Evolutionary conservation across 2,329 filamentous ascomycete genomes (phyloP).

Genomic region (Aureobasidium subglaciale): DNA sequence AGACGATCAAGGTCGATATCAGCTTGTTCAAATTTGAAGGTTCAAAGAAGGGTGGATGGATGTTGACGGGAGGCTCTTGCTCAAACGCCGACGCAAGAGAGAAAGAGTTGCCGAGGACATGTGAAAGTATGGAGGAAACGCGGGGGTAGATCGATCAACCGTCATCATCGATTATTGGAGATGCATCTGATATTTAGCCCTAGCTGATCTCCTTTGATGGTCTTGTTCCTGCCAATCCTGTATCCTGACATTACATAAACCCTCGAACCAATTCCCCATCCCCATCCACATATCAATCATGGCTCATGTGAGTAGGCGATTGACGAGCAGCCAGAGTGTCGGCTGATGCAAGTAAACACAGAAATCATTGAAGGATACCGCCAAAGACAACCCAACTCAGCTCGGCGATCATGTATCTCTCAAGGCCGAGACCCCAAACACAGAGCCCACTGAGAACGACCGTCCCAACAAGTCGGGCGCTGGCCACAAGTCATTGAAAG

Average conservation of each 20-base stretch:
- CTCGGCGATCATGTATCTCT: slow-evolving; percentile 31
- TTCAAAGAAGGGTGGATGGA: background rate
- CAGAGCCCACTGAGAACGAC: slow-evolving; percentile 24
- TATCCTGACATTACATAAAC: background rate
- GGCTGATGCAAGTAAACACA: background rate
- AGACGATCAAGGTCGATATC: slow-evolving; percentile 3
- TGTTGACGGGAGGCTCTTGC: background rate
- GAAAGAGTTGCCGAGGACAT: slow-evolving; percentile 1
- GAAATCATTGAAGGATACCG: slow-evolving; percentile 20
- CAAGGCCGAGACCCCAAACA: slow-evolving; percentile 30
- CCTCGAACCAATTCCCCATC: background rate
- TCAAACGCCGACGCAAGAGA: slow-evolving; percentile 1
- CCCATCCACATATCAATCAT: background rate
- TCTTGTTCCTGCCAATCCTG: background rate
- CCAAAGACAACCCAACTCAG: slow-evolving; percentile 25
- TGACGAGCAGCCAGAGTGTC: background rate
- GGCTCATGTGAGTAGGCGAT: background rate
- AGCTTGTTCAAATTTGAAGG: background rate
- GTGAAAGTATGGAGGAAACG: slow-evolving; percentile 6
- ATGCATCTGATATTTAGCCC: background rate
- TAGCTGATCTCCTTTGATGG: background rate
- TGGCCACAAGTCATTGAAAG: slow-evolving; percentile 21
- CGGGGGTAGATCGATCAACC: background rate
- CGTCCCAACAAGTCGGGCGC: slow-evolving; percentile 17
- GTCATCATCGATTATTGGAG: background rate